phyloP scores from a whole-genome alignment of 768 basidiomycete genomes.

The Mycena pura region DNA sequence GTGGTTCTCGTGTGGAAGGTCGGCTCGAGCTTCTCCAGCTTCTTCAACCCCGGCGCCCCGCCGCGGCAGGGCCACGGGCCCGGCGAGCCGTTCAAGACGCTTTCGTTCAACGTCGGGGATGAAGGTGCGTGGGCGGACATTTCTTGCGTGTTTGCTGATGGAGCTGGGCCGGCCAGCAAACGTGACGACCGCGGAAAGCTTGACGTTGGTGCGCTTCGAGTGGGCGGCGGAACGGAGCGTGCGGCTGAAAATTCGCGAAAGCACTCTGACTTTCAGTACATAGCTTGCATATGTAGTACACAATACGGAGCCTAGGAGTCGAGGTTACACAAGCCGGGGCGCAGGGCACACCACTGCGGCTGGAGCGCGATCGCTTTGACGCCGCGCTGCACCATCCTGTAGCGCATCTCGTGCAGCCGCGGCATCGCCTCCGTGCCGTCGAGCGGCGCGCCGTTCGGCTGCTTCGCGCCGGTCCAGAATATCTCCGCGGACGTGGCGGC shows the following conservation, averaged over 20 bases:
- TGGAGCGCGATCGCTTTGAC: slow-evolving; percentile 66
- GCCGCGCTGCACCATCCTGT: slow-evolving; percentile 67
- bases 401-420: slow-evolving; percentile 69
- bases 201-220: slow-evolving; percentile 79
- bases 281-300: slow-evolving; percentile 28
- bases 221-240: slow-evolving; percentile 89
- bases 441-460: slow-evolving; percentile 46
- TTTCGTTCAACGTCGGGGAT: slow-evolving; percentile 84
- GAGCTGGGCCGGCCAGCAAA: slow-evolving; percentile 34
- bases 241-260: slow-evolving; percentile 81
- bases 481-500: slow-evolving; percentile 76
- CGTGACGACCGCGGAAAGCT: slow-evolving; percentile 59
- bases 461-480: slow-evolving; percentile 71
- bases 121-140: slow-evolving; percentile 72
- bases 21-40: slow-evolving; percentile 84
- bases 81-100: slow-evolving; percentile 86
- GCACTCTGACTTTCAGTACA: slow-evolving; percentile 86
- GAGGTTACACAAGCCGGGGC: slow-evolving; percentile 64
- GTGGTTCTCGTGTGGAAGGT: slow-evolving; percentile 95
- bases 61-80: slow-evolving; percentile 88
- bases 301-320: slow-evolving; percentile 9
- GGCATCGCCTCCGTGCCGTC: slow-evolving; percentile 58
- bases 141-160: background rate
- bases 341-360: slow-evolving; percentile 75
- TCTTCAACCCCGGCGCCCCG: slow-evolving; percentile 91